phyloP scores from a whole-genome alignment of 1,284 basidiomycete species.

The Puccinia horiana region DNA sequence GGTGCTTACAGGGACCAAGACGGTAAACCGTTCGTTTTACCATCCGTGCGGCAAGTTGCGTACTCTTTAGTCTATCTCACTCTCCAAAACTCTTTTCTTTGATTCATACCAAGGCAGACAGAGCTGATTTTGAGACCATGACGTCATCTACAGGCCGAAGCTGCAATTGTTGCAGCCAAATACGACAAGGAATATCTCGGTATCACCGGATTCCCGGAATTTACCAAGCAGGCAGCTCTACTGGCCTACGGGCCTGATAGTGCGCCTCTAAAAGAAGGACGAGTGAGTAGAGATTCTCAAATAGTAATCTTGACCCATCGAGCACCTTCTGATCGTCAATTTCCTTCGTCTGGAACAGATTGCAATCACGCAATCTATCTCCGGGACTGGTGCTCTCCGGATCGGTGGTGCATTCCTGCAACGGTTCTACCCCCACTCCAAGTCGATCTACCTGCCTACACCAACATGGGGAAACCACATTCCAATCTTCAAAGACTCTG shows the following conservation, averaged over 20 bases:
- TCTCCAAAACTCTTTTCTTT: background rate
- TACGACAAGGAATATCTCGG: slow-evolving; percentile 97
- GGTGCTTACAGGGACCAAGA: slow-evolving; percentile 81
- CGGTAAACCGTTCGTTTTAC: slow-evolving; percentile 93
- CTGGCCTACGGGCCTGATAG: slow-evolving; percentile 88
- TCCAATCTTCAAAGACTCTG: slow-evolving; percentile 73
- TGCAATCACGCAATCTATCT: slow-evolving; percentile 92
- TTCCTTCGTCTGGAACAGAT: slow-evolving; percentile 63
- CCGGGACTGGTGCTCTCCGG: slow-evolving; percentile 94
- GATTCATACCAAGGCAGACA: slow-evolving; percentile 13
- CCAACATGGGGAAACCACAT: slow-evolving; percentile 99
- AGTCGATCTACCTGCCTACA: slow-evolving; percentile 86
- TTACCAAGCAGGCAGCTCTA: slow-evolving; percentile 84
- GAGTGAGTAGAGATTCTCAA: slow-evolving; percentile 65
- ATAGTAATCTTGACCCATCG: background rate
- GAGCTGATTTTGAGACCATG: background rate
- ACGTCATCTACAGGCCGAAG: slow-evolving; percentile 70
- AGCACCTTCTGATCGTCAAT: background rate
- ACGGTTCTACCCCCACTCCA: slow-evolving; percentile 82
- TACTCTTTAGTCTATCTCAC: background rate
- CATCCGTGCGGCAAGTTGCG: slow-evolving; percentile 76
- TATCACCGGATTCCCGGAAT: slow-evolving; percentile 85
- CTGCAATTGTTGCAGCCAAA: slow-evolving; percentile 68
- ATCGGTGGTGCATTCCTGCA: slow-evolving; percentile 93
- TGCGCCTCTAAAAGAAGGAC: slow-evolving; percentile 70